These are phyloP conservation scores for Erigeron canadensis DNA, from an alignment of 129 eudicot genomes.

Conservation along the genomic window DNA sequence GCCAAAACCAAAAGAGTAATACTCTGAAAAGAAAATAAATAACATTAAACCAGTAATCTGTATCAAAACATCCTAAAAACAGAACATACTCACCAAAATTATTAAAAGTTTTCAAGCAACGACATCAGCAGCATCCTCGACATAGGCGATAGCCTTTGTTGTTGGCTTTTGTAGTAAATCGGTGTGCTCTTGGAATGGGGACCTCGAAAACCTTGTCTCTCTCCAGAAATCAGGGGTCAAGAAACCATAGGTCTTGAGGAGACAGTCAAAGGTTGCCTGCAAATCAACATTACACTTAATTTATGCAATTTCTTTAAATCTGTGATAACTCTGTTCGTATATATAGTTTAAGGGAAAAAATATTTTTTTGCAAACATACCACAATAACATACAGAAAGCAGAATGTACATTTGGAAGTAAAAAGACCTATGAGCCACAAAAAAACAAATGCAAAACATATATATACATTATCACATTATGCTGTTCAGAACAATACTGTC, in stretches of 20 bases:
- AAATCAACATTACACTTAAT: neutral
- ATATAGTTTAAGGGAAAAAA: too few relatives aligned
- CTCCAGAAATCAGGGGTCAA: conserved; percentile 76
- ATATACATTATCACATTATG: too few relatives aligned
- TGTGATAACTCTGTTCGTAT: too few relatives aligned
- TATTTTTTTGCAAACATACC: too few relatives aligned
- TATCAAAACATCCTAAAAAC: conserved; percentile 35
- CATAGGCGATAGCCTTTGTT: conserved; percentile 20
- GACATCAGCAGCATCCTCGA: conserved; percentile 35
- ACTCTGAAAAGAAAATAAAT: conserved; percentile 12
- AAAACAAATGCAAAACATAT: too few relatives aligned
- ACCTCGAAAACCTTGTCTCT: conserved; percentile 60
- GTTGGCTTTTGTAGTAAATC: conserved; percentile 62
- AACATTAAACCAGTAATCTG: conserved; percentile 19
- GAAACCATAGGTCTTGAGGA: conserved; percentile 71
- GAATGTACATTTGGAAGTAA: too few relatives aligned
- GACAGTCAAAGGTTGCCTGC: conserved; percentile 77
- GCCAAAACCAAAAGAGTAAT: conserved; percentile 20
- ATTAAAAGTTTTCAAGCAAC: conserved; percentile 15
- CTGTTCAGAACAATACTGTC: too few relatives aligned
- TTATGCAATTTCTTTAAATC: too few relatives aligned
- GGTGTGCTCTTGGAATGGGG: conserved; percentile 72
- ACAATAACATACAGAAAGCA: too few relatives aligned
- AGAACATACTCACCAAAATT: conserved; percentile 28
- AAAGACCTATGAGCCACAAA: too few relatives aligned